phyloP scores from a whole-genome alignment of 306 rosid genomes.

The Hippophae tibetana region DNA sequence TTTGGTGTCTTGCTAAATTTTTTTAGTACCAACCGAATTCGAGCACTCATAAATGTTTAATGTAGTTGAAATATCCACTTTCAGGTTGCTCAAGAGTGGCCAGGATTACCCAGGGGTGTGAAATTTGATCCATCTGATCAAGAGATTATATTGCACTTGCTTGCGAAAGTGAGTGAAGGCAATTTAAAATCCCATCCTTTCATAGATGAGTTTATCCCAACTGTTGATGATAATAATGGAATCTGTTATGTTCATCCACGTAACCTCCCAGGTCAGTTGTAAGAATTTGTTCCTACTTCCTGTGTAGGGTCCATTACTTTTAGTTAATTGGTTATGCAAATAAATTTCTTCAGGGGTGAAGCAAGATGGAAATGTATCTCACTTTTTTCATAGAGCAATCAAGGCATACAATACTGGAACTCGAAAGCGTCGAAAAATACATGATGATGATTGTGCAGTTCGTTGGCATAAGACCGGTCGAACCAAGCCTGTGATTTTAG shows the following conservation, averaged over 20 bases:
- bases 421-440: constrained; percentile 73
- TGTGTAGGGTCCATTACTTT: constrained; percentile 2
- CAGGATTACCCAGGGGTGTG: constrained; percentile 87
- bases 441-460: constrained; percentile 49
- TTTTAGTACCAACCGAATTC: neutral
- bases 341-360: constrained; percentile 42
- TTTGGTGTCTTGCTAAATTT: neutral
- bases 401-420: constrained; percentile 85
- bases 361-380: constrained; percentile 71
- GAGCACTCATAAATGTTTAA: constrained; percentile 6
- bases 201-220: constrained; percentile 59
- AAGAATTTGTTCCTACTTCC: constrained; percentile 6
- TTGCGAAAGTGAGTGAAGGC: constrained; percentile 51
- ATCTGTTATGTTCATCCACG: constrained; percentile 77
- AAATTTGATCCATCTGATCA: constrained; percentile 65
- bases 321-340: constrained; percentile 9
- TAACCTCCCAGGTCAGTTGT: constrained; percentile 58
- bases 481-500: constrained; percentile 61
- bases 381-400: constrained; percentile 72
- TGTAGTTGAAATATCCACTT: constrained; percentile 14
- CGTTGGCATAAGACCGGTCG: constrained; percentile 98
- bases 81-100: constrained; percentile 78
- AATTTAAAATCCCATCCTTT: constrained; percentile 57
- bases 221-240: constrained; percentile 56
- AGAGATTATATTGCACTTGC: constrained; percentile 41